These are phyloP conservation scores for Pyrenochaeta sp. DNA, from an alignment of 2,329 filamentous ascomycete species.

Conservation along the genomic window DNA sequence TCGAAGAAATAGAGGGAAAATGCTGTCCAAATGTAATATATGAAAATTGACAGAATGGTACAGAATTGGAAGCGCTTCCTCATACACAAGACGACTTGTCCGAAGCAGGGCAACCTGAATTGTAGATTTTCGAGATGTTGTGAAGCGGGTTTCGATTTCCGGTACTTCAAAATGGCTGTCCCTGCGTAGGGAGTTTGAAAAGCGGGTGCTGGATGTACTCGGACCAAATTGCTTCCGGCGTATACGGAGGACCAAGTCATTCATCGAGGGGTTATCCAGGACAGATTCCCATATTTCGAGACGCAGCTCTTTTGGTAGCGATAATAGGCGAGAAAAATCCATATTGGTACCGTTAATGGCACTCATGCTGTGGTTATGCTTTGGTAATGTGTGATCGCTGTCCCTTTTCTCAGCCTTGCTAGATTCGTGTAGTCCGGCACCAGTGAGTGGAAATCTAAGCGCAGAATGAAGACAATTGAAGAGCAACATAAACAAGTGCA, in stretches of 20 bases:
- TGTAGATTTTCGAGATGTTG: background rate
- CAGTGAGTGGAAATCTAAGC: background rate
- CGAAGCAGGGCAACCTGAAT: constrained; percentile 21
- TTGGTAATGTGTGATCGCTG: background rate
- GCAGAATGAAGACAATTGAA: background rate
- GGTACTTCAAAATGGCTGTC: background rate
- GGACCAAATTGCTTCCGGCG: constrained; percentile 7
- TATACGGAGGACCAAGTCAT: constrained; percentile 19
- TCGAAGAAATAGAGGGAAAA: constrained; percentile 31
- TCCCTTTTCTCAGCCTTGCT: background rate
- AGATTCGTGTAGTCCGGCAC: background rate
- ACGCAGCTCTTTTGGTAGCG: constrained; percentile 32
- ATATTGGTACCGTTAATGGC: too few species aligned
- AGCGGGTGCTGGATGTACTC: constrained; percentile 4
- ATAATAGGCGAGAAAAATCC: constrained; percentile 15
- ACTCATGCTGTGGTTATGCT: background rate
- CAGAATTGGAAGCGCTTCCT: constrained; percentile 36
- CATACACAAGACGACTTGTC: constrained; percentile 24
- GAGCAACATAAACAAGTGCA: background rate
- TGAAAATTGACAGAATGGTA: constrained; percentile 27
- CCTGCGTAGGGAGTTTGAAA: constrained; percentile 7
- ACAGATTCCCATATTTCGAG: constrained; percentile 32
- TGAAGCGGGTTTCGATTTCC: constrained; percentile 8
- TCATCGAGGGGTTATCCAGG: constrained; percentile 20
- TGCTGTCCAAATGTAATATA: constrained; percentile 18